Conservation (phyloP, 2,329 filamentous ascomycete species). For the Dactylellina sp. region DNA sequence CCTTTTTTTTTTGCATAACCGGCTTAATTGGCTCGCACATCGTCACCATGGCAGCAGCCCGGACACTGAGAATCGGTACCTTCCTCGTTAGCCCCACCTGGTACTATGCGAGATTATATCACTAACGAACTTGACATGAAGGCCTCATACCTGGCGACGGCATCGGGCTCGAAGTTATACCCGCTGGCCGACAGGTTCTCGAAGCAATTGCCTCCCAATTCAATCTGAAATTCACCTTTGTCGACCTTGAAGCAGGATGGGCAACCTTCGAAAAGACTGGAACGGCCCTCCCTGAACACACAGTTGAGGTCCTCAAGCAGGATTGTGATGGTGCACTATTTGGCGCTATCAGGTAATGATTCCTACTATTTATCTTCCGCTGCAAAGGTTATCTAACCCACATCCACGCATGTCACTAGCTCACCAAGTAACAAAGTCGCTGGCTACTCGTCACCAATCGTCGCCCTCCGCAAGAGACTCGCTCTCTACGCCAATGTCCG, state of each 20-base stretch:
- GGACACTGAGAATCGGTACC: constrained; percentile 54
- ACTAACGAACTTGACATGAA: constrained; percentile 63
- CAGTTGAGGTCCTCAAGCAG: constrained; percentile 85
- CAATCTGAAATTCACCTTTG: constrained; percentile 91
- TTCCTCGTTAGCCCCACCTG: constrained; percentile 24
- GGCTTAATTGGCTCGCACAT: not conserved
- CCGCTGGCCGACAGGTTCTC: constrained; percentile 88
- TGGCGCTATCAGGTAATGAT: constrained; percentile 80
- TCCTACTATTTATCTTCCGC: not conserved
- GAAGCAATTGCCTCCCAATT: constrained; percentile 93
- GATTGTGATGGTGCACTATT: constrained; percentile 98
- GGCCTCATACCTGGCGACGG: constrained; percentile 97
- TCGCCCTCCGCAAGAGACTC: constrained; percentile 93
- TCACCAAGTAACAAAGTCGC: constrained; percentile 89
- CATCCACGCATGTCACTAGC: constrained; percentile 64
- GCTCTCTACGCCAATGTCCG: constrained; percentile 97
- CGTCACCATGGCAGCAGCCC: constrained; percentile 48
- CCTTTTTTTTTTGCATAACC: not conserved
- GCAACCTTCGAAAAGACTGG: constrained; percentile 93
- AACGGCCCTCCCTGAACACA: constrained; percentile 86
- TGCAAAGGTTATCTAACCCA: not conserved
- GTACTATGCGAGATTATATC: not conserved
- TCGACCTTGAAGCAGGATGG: constrained; percentile 91
- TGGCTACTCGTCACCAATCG: constrained; percentile 96
- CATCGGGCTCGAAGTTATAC: constrained; percentile 98